Evolutionary conservation across 495 filamentous ascomycete species (phyloP), one percentile per base, ranked within the genome.

Genomic region (Trichocladium antarcticum): DNA sequence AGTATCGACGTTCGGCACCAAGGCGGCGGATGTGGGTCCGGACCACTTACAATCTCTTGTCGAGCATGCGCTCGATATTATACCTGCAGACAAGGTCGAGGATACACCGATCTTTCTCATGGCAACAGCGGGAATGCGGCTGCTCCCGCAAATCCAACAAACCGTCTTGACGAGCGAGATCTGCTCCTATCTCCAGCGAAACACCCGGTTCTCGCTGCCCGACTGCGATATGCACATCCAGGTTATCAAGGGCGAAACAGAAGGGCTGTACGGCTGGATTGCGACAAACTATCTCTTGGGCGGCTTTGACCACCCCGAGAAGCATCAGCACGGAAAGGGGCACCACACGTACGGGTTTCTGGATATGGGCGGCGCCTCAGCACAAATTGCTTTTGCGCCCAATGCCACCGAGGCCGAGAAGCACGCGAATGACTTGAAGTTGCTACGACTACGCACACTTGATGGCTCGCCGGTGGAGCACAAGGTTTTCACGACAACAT

Each of bases 191-290:
- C 80, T 89, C 16, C 82, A 79, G 40, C 68, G 75, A 39, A 82
- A 87, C 40, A 89, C 89, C 10, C 70, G 81, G 17, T 99, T 99
- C 57, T 74, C 81, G 41, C 74, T 99, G 5, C 89, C 92, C 31
- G 89, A 97, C 62, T 99, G 92, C 68, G 79, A 75, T 45, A 65
- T 85, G 4, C 89, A 99, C 58, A 85, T 99, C 19, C 90, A 96
- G 59, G 88, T 95, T 11, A 97, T 99, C 48, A 80, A 86, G 1
- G 92, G 92, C n/a, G 89, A 95, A 60, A 97, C 93, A 0, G 92
- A 99, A 64, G 92, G 89, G 15, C 64, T 99, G 35, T 99, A 97
- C 55, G 92, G 92, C n/a, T 99, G 92, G 92, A 82, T 97, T 54
- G 92, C 92, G 29, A 82, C 90, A n/a, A 99, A 99, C 60, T 99